These are phyloP conservation scores for Fallopia convolvulus DNA, from an alignment of 148 eudicot genomes.

Conservation along the genomic window DNA sequence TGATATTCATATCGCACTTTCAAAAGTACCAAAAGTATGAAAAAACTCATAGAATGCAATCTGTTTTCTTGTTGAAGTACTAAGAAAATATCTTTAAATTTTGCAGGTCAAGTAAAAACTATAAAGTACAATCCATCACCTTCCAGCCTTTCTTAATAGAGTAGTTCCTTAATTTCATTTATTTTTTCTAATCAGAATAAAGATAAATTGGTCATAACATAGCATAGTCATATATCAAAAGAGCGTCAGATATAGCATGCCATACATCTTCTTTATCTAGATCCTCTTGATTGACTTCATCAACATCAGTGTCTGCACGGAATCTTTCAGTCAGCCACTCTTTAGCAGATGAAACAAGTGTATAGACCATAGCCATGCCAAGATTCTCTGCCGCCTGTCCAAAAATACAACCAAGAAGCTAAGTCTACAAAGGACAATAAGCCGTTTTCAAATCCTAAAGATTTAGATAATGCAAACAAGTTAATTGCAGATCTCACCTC, in stretches of 20 bases:
- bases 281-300: slow-evolving; percentile 40
- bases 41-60: not conserved
- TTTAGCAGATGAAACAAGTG: slow-evolving; percentile 75
- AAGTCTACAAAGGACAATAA: not conserved
- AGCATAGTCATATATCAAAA: not conserved
- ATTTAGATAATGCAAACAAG: not conserved
- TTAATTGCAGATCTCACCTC: slow-evolving; percentile 39
- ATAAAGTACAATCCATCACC: not conserved
- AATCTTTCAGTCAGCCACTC: slow-evolving; percentile 91
- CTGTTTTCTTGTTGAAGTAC: not conserved
- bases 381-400: slow-evolving; percentile 85
- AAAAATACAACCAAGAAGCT: not conserved
- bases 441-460: not conserved
- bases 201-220: not conserved
- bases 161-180: not conserved
- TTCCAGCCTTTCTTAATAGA: not conserved
- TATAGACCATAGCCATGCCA: slow-evolving; percentile 98
- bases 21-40: not conserved
- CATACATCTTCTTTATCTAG: slow-evolving; percentile 71
- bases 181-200: not conserved
- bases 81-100: not conserved
- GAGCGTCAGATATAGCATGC: not conserved
- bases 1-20: not conserved
- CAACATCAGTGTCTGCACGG: slow-evolving; percentile 44
- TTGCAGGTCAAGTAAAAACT: not conserved